Conservation (phyloP, 805 yeast genomes). For the Sugiyamaella valdiviana region DNA sequence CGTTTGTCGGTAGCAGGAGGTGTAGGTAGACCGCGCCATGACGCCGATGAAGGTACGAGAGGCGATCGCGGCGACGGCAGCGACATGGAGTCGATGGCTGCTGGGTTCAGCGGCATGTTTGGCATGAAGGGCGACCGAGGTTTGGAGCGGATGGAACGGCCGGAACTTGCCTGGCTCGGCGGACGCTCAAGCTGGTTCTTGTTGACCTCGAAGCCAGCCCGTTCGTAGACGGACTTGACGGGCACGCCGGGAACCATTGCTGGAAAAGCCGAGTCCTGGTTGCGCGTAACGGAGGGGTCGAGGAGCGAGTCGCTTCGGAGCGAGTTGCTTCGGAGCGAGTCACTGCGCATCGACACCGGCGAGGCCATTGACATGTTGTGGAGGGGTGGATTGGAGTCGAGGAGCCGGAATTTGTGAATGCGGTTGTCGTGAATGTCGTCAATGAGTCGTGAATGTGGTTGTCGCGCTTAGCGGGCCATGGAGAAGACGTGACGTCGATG, state of each 20-base stretch:
- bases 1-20: background rate
- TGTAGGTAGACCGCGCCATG: background rate
- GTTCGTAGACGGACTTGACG: constrained; percentile 35
- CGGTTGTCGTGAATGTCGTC: background rate
- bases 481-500: background rate
- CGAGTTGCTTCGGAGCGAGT: background rate
- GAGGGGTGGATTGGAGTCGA: background rate
- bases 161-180: background rate
- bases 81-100: background rate
- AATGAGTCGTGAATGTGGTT: background rate
- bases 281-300: constrained; percentile 6
- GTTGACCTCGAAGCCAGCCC: constrained; percentile 39
- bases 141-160: background rate
- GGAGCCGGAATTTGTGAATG: background rate
- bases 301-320: background rate
- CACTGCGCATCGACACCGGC: background rate
- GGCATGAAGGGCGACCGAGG: background rate
- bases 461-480: background rate
- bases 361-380: background rate
- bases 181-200: constrained; percentile 3
- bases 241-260: constrained; percentile 32
- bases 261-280: constrained; percentile 36
- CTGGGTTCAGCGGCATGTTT: background rate
- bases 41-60: constrained; percentile 1
- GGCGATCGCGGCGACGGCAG: constrained; percentile 3